These are phyloP conservation scores for Botrytis deweyae DNA, from an alignment of 2,329 filamentous ascomycete species.

Conservation along the genomic window DNA sequence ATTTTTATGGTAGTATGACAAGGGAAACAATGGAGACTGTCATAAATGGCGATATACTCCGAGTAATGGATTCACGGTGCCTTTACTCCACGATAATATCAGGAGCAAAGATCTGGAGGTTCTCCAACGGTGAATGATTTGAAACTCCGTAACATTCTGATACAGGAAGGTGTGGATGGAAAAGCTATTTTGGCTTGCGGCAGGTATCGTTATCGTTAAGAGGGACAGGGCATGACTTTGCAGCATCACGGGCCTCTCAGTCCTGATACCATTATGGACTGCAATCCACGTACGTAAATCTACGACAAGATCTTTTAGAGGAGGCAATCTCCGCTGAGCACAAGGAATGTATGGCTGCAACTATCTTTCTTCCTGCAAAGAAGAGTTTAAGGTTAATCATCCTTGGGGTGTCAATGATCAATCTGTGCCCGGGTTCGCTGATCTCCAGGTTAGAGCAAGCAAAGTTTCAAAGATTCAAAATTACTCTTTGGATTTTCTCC, in stretches of 20 bases:
- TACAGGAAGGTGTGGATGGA: background rate
- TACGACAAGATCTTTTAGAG: background rate
- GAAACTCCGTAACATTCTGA: background rate
- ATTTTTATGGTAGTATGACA: background rate
- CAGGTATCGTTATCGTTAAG: background rate
- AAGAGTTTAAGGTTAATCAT: background rate
- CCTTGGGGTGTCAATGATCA: background rate
- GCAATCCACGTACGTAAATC: background rate
- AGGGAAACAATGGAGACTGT: background rate
- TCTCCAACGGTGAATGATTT: background rate
- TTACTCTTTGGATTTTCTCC: background rate
- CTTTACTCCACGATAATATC: background rate
- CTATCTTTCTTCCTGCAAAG: background rate
- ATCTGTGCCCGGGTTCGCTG: background rate
- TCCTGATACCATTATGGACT: background rate
- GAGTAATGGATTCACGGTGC: background rate
- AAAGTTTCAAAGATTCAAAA: background rate
- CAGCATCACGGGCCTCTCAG: background rate
- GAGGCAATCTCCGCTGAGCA: background rate
- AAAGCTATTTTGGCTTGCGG: background rate
- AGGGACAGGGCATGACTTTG: background rate
- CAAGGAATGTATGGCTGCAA: background rate
- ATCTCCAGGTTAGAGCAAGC: background rate
- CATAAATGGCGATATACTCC: background rate
- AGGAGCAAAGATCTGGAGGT: background rate